These are phyloP conservation scores for Fusarium sp. DNA, from an alignment of 2,329 filamentous ascomycete genomes.

Conservation along the genomic window DNA sequence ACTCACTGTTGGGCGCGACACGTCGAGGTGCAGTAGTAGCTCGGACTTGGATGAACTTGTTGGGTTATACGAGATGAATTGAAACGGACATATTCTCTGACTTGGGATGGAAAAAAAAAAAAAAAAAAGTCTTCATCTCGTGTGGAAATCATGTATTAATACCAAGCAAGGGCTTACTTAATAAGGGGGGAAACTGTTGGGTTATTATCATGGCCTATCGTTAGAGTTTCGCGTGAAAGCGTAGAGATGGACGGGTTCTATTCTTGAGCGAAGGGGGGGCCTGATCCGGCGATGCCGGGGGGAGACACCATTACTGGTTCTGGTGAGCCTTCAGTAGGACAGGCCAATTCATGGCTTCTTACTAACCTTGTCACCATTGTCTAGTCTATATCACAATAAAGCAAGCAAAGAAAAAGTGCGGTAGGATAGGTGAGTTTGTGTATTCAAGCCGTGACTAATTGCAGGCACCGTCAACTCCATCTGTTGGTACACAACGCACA, in stretches of 20 bases:
- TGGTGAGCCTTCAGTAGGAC: background rate
- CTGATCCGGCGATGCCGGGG: background rate
- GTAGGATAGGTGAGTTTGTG: conserved; percentile 10
- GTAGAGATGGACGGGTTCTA: too few species aligned
- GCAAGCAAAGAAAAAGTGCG: background rate
- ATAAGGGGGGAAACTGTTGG: background rate
- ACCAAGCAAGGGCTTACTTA: background rate
- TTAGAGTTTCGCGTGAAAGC: background rate
- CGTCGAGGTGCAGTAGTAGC: background rate
- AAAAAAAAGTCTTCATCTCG: background rate
- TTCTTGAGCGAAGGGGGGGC: too few species aligned
- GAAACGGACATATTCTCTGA: background rate
- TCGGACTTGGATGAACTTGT: background rate
- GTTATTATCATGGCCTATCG: background rate
- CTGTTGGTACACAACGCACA: background rate
- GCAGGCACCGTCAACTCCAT: background rate
- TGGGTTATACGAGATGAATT: background rate
- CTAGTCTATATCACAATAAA: background rate
- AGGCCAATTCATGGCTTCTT: background rate
- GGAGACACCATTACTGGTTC: background rate
- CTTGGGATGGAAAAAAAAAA: too few species aligned
- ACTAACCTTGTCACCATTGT: background rate
- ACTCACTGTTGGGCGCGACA: background rate
- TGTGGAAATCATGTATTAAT: background rate
- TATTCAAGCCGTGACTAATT: conserved; percentile 23